Base-by-base conservation (phyloP, 345 rosid species). In the Alliaria petiolata region DNA sequence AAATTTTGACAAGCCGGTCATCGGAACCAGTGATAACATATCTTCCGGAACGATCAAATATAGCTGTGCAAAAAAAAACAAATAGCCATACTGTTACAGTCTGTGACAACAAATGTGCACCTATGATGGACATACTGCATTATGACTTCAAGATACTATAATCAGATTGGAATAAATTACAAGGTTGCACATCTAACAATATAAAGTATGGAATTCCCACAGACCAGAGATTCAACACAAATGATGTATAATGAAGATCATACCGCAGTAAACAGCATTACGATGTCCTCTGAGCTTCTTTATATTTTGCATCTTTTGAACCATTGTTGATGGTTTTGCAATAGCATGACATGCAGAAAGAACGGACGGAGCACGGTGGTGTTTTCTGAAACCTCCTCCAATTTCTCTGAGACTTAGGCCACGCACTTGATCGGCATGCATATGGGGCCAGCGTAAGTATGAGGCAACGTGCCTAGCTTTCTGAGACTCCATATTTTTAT, bases 191-290 rank as follows among this genome's bases (percentile, higher is more conserved):
- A 63, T 54, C 25, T 56, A 56, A 45, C 60, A 46, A 62, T 69
- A 55, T 33, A 44, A 58, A 42, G 58, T 71, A 60, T 62, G 43
- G 34, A 42, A 59, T 71, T 56, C 56, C 51, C 60, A 76, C 42
- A 69, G 71, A 63, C 14, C 60, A 69, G 58, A 34, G 30, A 69
- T 36, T 36, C 60, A 69, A 62, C 43, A 69, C 31, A 62, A 39
- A 46, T 14, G 11, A 70, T 62, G 50, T 50, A 64, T 74, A 31
- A 25, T 66, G 25, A 71, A 73, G 52, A 54, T 35, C 81, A 71
- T 86, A 93, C 99, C 99, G 60, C 99, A 95, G 82, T 95, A 95
- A 80, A 95, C 99, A 77, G 99, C 96, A 83, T 87, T 85, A 50
- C 98, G 87, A 76, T 95, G 99, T 69, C 99, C 99, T 76, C 98